Percentiles rank a stretch among this genome's conserved stretches.
Conservation (phyloP, 805 yeast species). For the Pichia ethanolica region DNA sequence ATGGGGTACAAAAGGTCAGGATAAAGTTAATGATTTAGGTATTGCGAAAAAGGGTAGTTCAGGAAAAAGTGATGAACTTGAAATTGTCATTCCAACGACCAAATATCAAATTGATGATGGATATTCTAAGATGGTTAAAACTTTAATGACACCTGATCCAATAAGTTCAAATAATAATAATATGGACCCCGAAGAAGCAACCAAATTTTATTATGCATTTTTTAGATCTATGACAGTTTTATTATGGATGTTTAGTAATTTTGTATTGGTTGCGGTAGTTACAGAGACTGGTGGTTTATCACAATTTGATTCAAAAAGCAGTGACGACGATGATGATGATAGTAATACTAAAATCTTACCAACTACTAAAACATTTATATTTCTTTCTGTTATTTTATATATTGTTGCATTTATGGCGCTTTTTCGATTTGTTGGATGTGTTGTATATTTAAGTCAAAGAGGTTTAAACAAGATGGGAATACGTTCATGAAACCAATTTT, state of each 20-base stretch:
- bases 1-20: constrained; percentile 73
- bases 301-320: constrained; percentile 25
- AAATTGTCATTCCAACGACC: constrained; percentile 69
- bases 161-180: constrained; percentile 14
- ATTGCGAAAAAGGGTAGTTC: constrained; percentile 55
- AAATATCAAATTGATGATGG: constrained; percentile 67
- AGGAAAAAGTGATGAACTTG: constrained; percentile 57
- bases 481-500: not conserved
- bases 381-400: constrained; percentile 84
- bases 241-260: constrained; percentile 83
- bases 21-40: constrained; percentile 68
- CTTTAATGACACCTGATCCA: constrained; percentile 38
- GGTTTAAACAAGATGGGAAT: constrained; percentile 10
- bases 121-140: constrained; percentile 57
- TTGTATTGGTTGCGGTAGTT: constrained; percentile 74
- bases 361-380: constrained; percentile 46
- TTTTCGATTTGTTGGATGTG: constrained; percentile 72
- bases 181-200: constrained; percentile 36
- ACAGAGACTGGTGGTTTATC: constrained; percentile 76
- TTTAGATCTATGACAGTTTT: constrained; percentile 85
- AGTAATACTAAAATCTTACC: constrained; percentile 20
- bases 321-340: constrained; percentile 24
- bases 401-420: constrained; percentile 86
- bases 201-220: constrained; percentile 81
- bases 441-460: constrained; percentile 42